A percentile compares a stretch with the other conserved stretches of the same genome.
Evolutionary conservation across 176 grass and related monocot species (phyloP).

Genomic region (Zoysia japonica): DNA sequence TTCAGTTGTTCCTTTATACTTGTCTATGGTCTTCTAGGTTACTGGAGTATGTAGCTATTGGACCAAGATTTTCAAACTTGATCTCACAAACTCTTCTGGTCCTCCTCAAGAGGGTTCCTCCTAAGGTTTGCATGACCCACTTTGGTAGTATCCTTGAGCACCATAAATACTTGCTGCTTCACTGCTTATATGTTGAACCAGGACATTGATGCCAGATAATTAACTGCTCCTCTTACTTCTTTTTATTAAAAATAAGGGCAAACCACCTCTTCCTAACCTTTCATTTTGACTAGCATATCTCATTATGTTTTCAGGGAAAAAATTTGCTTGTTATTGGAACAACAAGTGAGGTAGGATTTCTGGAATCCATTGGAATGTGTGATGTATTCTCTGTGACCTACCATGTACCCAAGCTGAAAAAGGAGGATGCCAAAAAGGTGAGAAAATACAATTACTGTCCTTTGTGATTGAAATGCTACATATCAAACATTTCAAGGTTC

Average conservation of each 20-base stretch:
- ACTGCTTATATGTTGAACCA: not conserved
- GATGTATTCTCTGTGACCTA: constrained; percentile 92
- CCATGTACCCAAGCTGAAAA: constrained; percentile 83
- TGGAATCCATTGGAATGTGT: constrained; percentile 91
- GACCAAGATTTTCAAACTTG: constrained; percentile 91
- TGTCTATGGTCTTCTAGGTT: constrained; percentile 58
- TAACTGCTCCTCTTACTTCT: not conserved
- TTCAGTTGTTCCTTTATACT: not conserved
- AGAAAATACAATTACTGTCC: constrained; percentile 56
- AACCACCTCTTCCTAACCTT: not conserved
- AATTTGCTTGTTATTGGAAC: constrained; percentile 88
- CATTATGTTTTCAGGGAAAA: constrained; percentile 59
- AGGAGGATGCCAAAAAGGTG: constrained; percentile 93
- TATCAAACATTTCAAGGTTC: not conserved
- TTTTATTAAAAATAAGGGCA: not conserved
- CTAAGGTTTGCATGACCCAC: constrained; percentile 57
- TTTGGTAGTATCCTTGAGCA: constrained; percentile 22
- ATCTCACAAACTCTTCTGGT: constrained; percentile 87
- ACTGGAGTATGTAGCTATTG: constrained; percentile 92
- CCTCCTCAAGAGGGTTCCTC: constrained; percentile 92
- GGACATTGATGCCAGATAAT: not conserved
- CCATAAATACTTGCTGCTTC: constrained; percentile 9
- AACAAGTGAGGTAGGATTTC: constrained; percentile 79
- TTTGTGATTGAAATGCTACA: constrained; percentile 1
- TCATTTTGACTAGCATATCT: not conserved